Percentiles rank a stretch among this genome's conserved stretches.
Evolutionary conservation across 1,284 basidiomycete genomes (phyloP).

Genomic region (Pseudozyma sp.): DNA sequence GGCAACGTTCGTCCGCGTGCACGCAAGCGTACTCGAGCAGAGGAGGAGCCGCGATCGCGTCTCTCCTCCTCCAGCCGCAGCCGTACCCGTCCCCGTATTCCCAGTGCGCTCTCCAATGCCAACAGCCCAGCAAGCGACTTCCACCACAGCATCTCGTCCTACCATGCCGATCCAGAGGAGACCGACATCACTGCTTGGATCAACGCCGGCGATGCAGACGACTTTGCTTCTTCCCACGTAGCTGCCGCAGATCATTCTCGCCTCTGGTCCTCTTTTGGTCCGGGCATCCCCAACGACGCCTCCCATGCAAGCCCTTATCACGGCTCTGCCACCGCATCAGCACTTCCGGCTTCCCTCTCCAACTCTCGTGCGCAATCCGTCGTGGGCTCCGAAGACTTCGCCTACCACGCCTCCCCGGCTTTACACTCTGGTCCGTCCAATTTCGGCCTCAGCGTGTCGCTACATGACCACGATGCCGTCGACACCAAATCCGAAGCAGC

Average conservation of each 20-base stretch:
- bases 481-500: slow-evolving; percentile 19
- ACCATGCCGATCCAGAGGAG: slow-evolving; percentile 45
- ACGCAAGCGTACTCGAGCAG: slow-evolving; percentile 42
- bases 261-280: slow-evolving; percentile 48
- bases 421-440: slow-evolving; percentile 29
- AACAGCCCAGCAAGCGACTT: slow-evolving; percentile 48
- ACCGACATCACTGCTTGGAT: slow-evolving; percentile 56
- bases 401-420: slow-evolving; percentile 26
- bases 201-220: slow-evolving; percentile 47
- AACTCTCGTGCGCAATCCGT: slow-evolving; percentile 37
- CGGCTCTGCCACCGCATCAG: slow-evolving; percentile 20
- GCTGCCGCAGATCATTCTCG: slow-evolving; percentile 32
- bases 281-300: slow-evolving; percentile 27
- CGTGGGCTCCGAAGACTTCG: slow-evolving; percentile 39
- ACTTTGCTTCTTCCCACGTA: slow-evolving; percentile 24
- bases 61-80: slow-evolving; percentile 47
- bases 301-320: slow-evolving; percentile 30
- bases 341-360: slow-evolving; percentile 24
- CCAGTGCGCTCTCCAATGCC: slow-evolving; percentile 35
- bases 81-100: slow-evolving; percentile 37
- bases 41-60: slow-evolving; percentile 42
- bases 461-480: slow-evolving; percentile 20
- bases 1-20: slow-evolving; percentile 47
- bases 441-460: slow-evolving; percentile 34
- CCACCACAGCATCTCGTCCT: slow-evolving; percentile 46